Conservation (phyloP, 2,329 filamentous ascomycete species). For the Peltaster fructicola region DNA sequence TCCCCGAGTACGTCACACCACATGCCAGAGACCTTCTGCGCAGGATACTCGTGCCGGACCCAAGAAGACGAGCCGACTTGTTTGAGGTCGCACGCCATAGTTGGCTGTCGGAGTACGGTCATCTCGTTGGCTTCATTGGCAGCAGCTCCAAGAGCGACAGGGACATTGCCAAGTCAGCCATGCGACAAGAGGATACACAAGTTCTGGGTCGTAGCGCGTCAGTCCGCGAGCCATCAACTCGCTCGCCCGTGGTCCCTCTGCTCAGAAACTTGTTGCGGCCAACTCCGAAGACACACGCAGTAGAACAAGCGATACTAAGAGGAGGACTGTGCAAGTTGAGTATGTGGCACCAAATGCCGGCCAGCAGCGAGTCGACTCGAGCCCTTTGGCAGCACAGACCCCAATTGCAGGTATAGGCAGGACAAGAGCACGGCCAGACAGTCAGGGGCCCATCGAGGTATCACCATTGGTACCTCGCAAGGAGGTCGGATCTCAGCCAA, state of each 20-base stretch:
- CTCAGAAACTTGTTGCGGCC: constrained; percentile 8
- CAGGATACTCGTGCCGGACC: constrained; percentile 87
- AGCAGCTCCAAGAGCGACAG: constrained; percentile 77
- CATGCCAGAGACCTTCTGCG: constrained; percentile 85
- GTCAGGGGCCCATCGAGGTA: constrained; percentile 33
- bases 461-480: constrained; percentile 13
- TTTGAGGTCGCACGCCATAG: constrained; percentile 97
- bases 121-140: constrained; percentile 91
- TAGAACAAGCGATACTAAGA: constrained; percentile 61
- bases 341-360: constrained; percentile 85
- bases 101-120: constrained; percentile 94
- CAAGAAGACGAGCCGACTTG: constrained; percentile 80
- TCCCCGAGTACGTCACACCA: constrained; percentile 96
- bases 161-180: constrained; percentile 68
- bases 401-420: constrained; percentile 19
- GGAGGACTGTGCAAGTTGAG: constrained; percentile 90
- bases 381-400: constrained; percentile 17
- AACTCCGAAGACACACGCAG: constrained; percentile 11
- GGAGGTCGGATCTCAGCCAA: constrained; percentile 11
- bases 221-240: constrained; percentile 62
- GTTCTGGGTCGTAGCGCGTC: constrained; percentile 71
- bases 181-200: constrained; percentile 37
- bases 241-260: constrained; percentile 8
- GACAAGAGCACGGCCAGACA: constrained; percentile 37
- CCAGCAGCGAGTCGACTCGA: constrained; percentile 52